These are phyloP conservation scores for Barnettozyma siamensis DNA, from an alignment of 805 yeast genomes.

Conservation along the genomic window DNA sequence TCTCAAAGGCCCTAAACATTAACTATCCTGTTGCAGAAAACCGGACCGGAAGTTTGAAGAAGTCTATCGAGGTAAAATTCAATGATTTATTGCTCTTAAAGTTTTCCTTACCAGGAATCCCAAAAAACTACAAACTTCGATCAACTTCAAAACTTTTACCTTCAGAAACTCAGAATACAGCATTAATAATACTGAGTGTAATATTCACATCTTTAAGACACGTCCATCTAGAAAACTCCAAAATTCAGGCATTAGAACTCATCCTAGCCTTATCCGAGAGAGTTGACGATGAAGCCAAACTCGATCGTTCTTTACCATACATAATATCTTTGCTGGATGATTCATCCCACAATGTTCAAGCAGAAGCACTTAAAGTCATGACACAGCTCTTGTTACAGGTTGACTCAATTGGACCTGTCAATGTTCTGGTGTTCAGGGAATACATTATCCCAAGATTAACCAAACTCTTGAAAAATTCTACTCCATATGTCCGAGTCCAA, in stretches of 20 bases:
- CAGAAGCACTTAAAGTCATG: slow-evolving; percentile 55
- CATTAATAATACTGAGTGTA: slow-evolving; percentile 52
- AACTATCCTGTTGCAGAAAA: slow-evolving; percentile 19
- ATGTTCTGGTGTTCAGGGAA: slow-evolving; percentile 73
- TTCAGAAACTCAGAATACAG: slow-evolving; percentile 37
- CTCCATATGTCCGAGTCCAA: slow-evolving; percentile 49
- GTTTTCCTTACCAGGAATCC: slow-evolving; percentile 48
- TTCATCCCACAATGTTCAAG: slow-evolving; percentile 55
- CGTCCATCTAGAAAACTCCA: slow-evolving; percentile 51
- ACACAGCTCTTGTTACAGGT: slow-evolving; percentile 66
- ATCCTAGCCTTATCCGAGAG: slow-evolving; percentile 71
- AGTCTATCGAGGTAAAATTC: too few relatives aligned
- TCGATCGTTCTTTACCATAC: slow-evolving; percentile 83
- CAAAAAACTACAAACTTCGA: slow-evolving; percentile 38
- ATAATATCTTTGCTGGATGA: slow-evolving; percentile 70
- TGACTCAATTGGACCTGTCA: slow-evolving; percentile 62
- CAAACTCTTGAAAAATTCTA: slow-evolving; percentile 34
- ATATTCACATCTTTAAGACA: slow-evolving; percentile 57
- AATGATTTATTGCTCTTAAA: slow-evolving; percentile 30
- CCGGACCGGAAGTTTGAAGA: too few relatives aligned
- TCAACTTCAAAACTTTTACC: slow-evolving; percentile 25
- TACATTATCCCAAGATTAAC: slow-evolving; percentile 70
- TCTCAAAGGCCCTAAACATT: slow-evolving; percentile 37
- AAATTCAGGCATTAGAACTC: slow-evolving; percentile 69
- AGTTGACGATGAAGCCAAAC: slow-evolving; percentile 73